These are phyloP conservation scores for Suillus fuscotomentosus DNA, from an alignment of 768 basidiomycete genomes.

Conservation along the genomic window DNA sequence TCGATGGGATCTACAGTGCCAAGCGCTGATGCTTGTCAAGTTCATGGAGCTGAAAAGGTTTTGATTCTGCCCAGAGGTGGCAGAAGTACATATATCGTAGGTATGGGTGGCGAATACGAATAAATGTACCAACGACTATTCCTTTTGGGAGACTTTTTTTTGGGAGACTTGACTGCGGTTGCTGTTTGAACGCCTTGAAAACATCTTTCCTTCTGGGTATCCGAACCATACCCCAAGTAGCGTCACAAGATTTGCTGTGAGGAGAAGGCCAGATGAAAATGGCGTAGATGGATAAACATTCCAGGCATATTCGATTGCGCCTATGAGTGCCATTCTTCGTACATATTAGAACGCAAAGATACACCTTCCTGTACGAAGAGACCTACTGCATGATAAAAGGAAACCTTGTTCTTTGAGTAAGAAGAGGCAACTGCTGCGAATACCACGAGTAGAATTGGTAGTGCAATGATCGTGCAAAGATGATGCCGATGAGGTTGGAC, in stretches of 20 bases:
- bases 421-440: slow-evolving; percentile 83
- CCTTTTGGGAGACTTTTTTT: not conserved
- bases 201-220: slow-evolving; percentile 37
- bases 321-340: slow-evolving; percentile 59
- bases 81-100: slow-evolving; percentile 76
- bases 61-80: slow-evolving; percentile 82
- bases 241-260: slow-evolving; percentile 50
- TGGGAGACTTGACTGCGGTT: not conserved
- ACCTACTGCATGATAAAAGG: slow-evolving; percentile 62
- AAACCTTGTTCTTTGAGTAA: slow-evolving; percentile 73
- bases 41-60: slow-evolving; percentile 80
- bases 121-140: slow-evolving; percentile 7
- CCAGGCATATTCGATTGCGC: slow-evolving; percentile 81
- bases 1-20: slow-evolving; percentile 62
- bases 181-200: slow-evolving; percentile 2
- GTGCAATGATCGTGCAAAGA: slow-evolving; percentile 92
- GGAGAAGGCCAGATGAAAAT: slow-evolving; percentile 57
- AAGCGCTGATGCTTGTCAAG: slow-evolving; percentile 76
- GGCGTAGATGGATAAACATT: slow-evolving; percentile 81
- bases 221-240: slow-evolving; percentile 57
- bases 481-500: slow-evolving; percentile 87
- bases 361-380: not conserved
- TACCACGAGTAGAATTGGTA: slow-evolving; percentile 99
- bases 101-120: slow-evolving; percentile 51
- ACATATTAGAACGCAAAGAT: not conserved